Evolutionary conservation across 1,284 basidiomycete species (phyloP).

Genomic region (Ganoderma sp.): DNA sequence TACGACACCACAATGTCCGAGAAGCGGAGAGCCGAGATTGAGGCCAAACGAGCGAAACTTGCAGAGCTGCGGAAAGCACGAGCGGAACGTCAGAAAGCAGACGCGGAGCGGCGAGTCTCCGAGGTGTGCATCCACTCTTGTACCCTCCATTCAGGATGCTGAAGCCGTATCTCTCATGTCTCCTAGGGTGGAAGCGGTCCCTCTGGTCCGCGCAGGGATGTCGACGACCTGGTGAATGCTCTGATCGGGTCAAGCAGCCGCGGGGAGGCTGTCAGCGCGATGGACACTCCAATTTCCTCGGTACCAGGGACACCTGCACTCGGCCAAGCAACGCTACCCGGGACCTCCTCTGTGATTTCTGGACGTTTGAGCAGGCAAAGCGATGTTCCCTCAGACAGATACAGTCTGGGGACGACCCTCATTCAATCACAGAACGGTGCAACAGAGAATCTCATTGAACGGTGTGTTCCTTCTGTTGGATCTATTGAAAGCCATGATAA

Average conservation of each 20-base stretch:
- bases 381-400: conserved; percentile 55
- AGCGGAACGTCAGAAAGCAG: conserved; percentile 68
- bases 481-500: neutral
- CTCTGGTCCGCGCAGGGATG: conserved; percentile 54
- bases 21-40: conserved; percentile 80
- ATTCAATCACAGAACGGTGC: conserved; percentile 55
- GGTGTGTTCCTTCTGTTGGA: conserved; percentile 47
- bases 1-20: conserved; percentile 42
- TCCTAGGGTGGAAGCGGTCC: neutral
- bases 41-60: conserved; percentile 89
- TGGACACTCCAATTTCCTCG: conserved; percentile 70
- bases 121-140: conserved; percentile 41
- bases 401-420: conserved; percentile 50
- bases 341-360: conserved; percentile 52
- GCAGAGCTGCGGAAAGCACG: conserved; percentile 81
- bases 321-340: conserved; percentile 49
- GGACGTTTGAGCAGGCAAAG: conserved; percentile 71
- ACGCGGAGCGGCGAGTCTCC: conserved; percentile 57
- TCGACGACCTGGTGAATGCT: conserved; percentile 71
- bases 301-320: conserved; percentile 74
- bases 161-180: neutral
- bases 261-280: conserved; percentile 47
- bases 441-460: conserved; percentile 71
- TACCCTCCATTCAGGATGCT: neutral
- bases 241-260: conserved; percentile 53